Conservation (phyloP, 2,329 filamentous ascomycete species). For the Pseudopyrenochaeta lycopersici region DNA sequence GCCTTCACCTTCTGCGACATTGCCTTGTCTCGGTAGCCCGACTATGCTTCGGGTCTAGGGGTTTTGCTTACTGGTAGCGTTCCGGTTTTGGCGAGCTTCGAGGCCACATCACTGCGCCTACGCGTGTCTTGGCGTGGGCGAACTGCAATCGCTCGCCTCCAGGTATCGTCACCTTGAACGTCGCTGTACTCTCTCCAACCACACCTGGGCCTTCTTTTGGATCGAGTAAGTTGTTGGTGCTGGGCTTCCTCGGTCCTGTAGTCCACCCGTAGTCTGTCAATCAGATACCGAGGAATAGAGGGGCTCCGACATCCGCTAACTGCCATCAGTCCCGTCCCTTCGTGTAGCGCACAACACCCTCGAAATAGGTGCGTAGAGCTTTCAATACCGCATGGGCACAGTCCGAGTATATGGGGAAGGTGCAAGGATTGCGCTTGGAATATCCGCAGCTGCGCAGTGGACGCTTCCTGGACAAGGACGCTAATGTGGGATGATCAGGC, state of each 20-base stretch:
- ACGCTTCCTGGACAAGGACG: slow-evolving; percentile 9
- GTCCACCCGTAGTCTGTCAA: slow-evolving; percentile 33
- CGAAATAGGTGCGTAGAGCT: slow-evolving; percentile 44
- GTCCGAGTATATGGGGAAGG: background rate
- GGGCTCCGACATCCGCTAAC: slow-evolving; percentile 45
- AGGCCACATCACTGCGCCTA: slow-evolving; percentile 46
- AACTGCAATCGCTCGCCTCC: slow-evolving; percentile 44
- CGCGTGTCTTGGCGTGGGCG: slow-evolving; percentile 47
- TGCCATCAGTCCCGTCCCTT: slow-evolving; percentile 38
- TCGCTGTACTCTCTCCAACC: slow-evolving; percentile 18
- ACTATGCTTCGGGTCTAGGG: background rate
- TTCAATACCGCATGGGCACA: slow-evolving; percentile 14
- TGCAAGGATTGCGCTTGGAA: background rate
- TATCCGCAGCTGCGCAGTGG: background rate
- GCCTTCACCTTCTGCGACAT: slow-evolving; percentile 12
- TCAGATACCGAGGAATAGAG: slow-evolving; percentile 35
- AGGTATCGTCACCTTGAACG: slow-evolving; percentile 30
- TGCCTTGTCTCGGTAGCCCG: background rate
- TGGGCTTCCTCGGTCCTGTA: slow-evolving; percentile 11
- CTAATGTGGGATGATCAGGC: slow-evolving; percentile 28
- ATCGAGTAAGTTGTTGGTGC: slow-evolving; percentile 15
- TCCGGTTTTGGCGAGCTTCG: slow-evolving; percentile 33
- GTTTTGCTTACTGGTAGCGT: slow-evolving; percentile 20
- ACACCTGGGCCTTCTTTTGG: slow-evolving; percentile 10
- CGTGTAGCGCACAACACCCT: slow-evolving; percentile 37